These are phyloP conservation scores for Mycosphaerella sp. DNA, from an alignment of 2,329 filamentous ascomycete species.

Conservation along the genomic window DNA sequence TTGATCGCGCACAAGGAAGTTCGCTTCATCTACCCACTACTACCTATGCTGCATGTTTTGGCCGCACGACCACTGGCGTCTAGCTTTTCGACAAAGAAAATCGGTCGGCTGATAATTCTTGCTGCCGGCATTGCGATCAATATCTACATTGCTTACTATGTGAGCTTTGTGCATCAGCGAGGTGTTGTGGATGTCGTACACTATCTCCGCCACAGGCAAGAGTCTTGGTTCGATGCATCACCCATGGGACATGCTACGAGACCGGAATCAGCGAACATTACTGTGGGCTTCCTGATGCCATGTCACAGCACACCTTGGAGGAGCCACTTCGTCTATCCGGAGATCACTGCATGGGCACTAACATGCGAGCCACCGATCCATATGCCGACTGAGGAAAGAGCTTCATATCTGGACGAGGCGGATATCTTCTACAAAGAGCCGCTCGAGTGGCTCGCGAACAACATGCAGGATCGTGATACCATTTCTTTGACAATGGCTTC, in stretches of 20 bases:
- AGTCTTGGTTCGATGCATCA: slow-evolving; percentile 20
- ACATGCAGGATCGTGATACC: slow-evolving; percentile 33
- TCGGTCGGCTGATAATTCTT: slow-evolving; percentile 47
- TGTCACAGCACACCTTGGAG: slow-evolving; percentile 97
- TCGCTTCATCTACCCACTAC: slow-evolving; percentile 88
- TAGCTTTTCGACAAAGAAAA: slow-evolving; percentile 52
- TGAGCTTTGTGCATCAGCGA: slow-evolving; percentile 69
- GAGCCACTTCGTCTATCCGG: slow-evolving; percentile 70
- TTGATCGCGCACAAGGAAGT: slow-evolving; percentile 92
- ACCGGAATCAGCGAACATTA: slow-evolving; percentile 34
- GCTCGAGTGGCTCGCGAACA: slow-evolving; percentile 35
- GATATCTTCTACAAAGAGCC: slow-evolving; percentile 77
- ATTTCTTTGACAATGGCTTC: slow-evolving; percentile 14
- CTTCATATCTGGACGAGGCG: slow-evolving; percentile 75
- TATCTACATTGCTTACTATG: slow-evolving; percentile 63
- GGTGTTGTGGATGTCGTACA: slow-evolving; percentile 68
- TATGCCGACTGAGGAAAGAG: slow-evolving; percentile 56
- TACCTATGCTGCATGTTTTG: slow-evolving; percentile 78
- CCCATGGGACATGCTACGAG: background rate
- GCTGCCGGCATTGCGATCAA: slow-evolving; percentile 57
- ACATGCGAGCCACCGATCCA: slow-evolving; percentile 84
- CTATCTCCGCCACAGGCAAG: slow-evolving; percentile 61
- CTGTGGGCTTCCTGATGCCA: slow-evolving; percentile 78
- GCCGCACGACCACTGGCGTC: slow-evolving; percentile 59
- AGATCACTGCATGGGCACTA: slow-evolving; percentile 72